Evolutionary conservation across 129 eudicot species (phyloP).

Genomic region (Artemisia tridentata): DNA sequence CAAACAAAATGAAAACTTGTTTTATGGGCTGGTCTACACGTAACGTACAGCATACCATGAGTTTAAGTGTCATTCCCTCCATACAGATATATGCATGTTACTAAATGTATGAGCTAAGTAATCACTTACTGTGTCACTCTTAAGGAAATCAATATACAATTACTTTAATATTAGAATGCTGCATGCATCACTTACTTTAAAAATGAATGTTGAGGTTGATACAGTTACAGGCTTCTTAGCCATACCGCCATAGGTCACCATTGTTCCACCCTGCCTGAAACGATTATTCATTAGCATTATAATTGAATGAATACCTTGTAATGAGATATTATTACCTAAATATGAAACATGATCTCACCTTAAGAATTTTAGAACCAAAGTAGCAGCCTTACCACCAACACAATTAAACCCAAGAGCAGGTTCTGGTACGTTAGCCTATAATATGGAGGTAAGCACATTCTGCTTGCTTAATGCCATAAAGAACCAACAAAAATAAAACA

Average conservation of each 20-base stretch:
- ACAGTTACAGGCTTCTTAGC: constrained; percentile 89
- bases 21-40: background rate
- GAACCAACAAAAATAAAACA: background rate
- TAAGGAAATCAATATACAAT: too few relatives aligned
- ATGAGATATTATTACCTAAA: background rate
- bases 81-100: too few relatives aligned
- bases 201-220: constrained; percentile 83
- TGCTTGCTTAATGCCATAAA: too few relatives aligned
- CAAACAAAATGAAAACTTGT: background rate
- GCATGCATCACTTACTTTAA: constrained; percentile 69
- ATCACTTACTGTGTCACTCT: too few relatives aligned
- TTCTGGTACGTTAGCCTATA: constrained; percentile 65
- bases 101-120: too few relatives aligned
- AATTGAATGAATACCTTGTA: constrained; percentile 10
- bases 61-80: too few relatives aligned
- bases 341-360: constrained; percentile 42
- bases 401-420: constrained; percentile 91
- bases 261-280: constrained; percentile 85
- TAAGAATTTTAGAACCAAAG: constrained; percentile 81
- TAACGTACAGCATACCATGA: too few relatives aligned
- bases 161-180: background rate
- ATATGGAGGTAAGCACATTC: constrained; percentile 5
- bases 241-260: constrained; percentile 99
- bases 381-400: constrained; percentile 96
- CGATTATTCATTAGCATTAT: constrained; percentile 11